Percentiles rank a stretch among this genome's conserved stretches.
phyloP scores from a whole-genome alignment of 352 stramenopile genomes.

The Phytophthora fragariae region DNA sequence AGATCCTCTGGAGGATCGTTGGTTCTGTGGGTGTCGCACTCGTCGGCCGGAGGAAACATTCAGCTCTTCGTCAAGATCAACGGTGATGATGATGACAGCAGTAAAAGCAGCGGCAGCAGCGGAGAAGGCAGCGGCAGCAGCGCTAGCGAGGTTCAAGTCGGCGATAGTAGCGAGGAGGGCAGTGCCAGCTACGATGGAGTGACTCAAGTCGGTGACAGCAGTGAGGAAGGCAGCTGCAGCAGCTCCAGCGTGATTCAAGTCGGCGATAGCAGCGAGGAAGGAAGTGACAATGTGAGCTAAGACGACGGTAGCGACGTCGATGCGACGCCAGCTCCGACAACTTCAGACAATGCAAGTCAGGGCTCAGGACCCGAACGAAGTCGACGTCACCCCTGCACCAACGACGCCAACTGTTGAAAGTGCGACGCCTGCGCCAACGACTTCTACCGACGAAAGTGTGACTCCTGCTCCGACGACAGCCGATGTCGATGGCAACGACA shows the following conservation, averaged over 20 bases:
- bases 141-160: neutral
- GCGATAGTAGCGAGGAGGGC: neutral
- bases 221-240: neutral
- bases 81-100: conserved; percentile 12
- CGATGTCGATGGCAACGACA: neutral
- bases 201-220: neutral
- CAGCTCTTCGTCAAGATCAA: conserved; percentile 49
- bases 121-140: conserved; percentile 1
- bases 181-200: neutral
- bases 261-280: neutral
- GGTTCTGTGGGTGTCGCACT: conserved; percentile 49
- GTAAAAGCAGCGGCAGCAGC: conserved; percentile 8
- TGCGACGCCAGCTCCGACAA: conserved; percentile 11
- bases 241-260: neutral
- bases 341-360: neutral
- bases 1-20: conserved; percentile 49
- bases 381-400: neutral
- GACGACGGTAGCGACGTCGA: neutral
- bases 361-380: neutral
- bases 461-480: conserved; percentile 17
- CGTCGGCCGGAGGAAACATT: conserved; percentile 41
- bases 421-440: conserved; percentile 21
- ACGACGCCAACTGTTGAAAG: neutral
- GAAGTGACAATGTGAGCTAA: neutral
- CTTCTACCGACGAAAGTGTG: neutral